Evolutionary conservation across 768 basidiomycete genomes (phyloP).

Genomic region (Hypsizygus marmoreus): DNA sequence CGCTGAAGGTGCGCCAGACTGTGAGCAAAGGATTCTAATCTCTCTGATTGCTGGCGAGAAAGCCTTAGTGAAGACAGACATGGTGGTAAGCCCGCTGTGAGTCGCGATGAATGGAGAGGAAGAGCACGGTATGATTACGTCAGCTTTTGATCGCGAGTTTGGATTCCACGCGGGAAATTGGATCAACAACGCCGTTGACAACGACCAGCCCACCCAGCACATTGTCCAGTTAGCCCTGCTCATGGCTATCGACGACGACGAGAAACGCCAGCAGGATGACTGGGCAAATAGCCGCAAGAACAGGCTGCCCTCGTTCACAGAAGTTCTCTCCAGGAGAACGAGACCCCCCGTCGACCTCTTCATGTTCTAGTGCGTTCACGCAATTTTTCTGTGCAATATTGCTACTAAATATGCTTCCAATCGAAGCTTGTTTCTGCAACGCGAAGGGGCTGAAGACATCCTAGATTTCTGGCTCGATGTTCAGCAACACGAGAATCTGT

Average conservation of each 20-base stretch:
- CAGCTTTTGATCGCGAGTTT: slow-evolving; percentile 29
- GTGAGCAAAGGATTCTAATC: slow-evolving; percentile 79
- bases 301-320: slow-evolving; percentile 83
- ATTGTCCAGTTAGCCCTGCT: slow-evolving; percentile 13
- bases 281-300: slow-evolving; percentile 72
- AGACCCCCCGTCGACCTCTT: slow-evolving; percentile 96
- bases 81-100: slow-evolving; percentile 28
- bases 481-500: slow-evolving; percentile 98
- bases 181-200: slow-evolving; percentile 32
- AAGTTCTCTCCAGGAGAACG: slow-evolving; percentile 89
- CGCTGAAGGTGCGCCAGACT: slow-evolving; percentile 72
- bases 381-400: slow-evolving; percentile 6
- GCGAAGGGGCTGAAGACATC: slow-evolving; percentile 94
- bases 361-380: slow-evolving; percentile 89
- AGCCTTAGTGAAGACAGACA: slow-evolving; percentile 73
- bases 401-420: slow-evolving; percentile 39
- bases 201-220: slow-evolving; percentile 21
- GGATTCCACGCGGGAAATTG: slow-evolving; percentile 15
- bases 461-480: slow-evolving; percentile 99
- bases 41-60: slow-evolving; percentile 80
- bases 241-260: slow-evolving; percentile 54
- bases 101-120: slow-evolving; percentile 11
- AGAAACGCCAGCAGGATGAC: slow-evolving; percentile 68
- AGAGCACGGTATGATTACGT: slow-evolving; percentile 30
- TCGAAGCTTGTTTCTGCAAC: slow-evolving; percentile 92